Conservation (phyloP, 768 basidiomycete species). For the Favolaschia claudopus region DNA sequence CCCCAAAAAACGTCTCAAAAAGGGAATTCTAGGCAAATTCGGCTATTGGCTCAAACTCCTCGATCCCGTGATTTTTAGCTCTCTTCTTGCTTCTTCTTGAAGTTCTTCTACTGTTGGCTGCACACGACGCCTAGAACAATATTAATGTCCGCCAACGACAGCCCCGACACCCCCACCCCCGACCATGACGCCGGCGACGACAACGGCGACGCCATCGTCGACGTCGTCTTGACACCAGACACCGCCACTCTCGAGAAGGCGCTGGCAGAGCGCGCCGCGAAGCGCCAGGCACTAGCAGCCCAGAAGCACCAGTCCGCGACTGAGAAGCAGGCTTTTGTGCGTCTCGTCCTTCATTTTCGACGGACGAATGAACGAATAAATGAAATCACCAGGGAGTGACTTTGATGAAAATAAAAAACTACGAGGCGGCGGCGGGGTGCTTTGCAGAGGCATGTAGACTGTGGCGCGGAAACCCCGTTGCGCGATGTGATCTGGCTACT, state of each 20-base stretch:
- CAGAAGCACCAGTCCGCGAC: background rate
- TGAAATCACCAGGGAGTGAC: conserved; percentile 26
- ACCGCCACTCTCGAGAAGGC: conserved; percentile 17
- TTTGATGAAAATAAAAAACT: conserved; percentile 24
- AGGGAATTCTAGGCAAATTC: too few species aligned
- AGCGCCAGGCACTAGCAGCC: background rate
- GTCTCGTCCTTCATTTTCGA: background rate
- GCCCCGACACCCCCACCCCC: background rate
- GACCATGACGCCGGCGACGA: conserved; percentile 13
- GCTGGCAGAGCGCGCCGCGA: conserved; percentile 18
- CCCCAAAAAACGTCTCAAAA: too few species aligned
- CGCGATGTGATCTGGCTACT: conserved; percentile 26
- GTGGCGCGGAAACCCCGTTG: conserved; percentile 22
- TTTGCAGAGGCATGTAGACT: conserved; percentile 21
- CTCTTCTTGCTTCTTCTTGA: too few species aligned
- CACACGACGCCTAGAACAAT: too few species aligned
- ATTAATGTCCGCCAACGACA: background rate
- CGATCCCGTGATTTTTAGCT: too few species aligned
- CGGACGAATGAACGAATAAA: too few species aligned
- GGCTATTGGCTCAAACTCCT: too few species aligned
- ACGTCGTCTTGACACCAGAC: conserved; percentile 27
- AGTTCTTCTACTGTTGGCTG: too few species aligned
- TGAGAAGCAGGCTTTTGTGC: conserved; percentile 15
- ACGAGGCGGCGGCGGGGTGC: conserved; percentile 19
- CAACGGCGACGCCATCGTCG: conserved; percentile 14